Conservation (phyloP, 345 rosid species). For the Jatropha curcas region DNA sequence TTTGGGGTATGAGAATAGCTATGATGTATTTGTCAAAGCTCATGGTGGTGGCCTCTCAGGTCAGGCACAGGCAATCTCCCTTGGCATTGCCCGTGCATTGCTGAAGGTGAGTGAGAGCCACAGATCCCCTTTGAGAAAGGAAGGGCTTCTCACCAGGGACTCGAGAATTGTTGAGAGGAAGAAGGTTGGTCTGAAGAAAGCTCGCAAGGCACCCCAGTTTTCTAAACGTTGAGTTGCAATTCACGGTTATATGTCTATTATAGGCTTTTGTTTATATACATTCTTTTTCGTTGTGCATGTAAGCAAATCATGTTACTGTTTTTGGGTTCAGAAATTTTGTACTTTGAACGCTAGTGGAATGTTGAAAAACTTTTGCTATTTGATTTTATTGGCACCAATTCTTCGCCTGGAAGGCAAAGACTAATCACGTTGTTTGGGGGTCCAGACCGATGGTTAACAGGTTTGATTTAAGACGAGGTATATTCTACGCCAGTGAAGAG, state of each 20-base stretch:
- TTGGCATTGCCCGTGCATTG: conserved; percentile 85
- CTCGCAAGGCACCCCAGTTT: conserved; percentile 90
- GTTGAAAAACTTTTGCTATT: no score
- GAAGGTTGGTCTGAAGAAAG: conserved; percentile 93
- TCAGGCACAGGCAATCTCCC: conserved; percentile 95
- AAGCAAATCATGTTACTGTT: not conserved
- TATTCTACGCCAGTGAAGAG: no score
- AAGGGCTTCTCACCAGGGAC: conserved; percentile 88
- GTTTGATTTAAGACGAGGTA: no score
- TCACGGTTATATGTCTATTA: not conserved
- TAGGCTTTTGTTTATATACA: conserved; percentile 5
- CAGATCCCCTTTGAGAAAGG: conserved; percentile 67
- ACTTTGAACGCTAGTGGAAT: no score
- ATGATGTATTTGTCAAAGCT: conserved; percentile 87
- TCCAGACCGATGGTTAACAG: no score
- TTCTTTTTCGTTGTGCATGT: not conserved
- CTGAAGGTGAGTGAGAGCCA: conserved; percentile 76
- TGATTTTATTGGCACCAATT: no score
- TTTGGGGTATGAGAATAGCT: conserved; percentile 81
- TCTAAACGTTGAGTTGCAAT: conserved; percentile 69
- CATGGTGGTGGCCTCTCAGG: conserved; percentile 96
- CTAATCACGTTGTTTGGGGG: no score
- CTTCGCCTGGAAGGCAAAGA: no score
- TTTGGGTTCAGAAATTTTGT: no score
- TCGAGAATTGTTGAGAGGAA: conserved; percentile 89